Percentiles rank a stretch among this genome's conserved stretches.
These are phyloP conservation scores for Thermomyces lanuginosus DNA, from an alignment of 2,329 filamentous ascomycete species.

Conservation along the genomic window DNA sequence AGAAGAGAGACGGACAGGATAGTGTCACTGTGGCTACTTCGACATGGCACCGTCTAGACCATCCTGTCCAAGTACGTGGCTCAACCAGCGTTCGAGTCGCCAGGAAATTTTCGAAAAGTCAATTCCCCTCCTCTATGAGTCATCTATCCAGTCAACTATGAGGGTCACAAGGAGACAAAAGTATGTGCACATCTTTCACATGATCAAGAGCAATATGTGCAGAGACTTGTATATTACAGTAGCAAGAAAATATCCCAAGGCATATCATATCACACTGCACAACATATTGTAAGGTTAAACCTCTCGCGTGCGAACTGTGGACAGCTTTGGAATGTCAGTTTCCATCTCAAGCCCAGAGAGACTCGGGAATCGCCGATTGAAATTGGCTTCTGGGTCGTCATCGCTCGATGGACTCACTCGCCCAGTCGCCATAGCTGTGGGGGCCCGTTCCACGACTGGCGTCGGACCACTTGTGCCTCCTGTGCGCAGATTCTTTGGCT, in stretches of 20 bases:
- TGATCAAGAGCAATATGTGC: background rate
- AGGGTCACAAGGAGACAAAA: too few relatives aligned
- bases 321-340: conserved; percentile 26
- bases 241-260: conserved; percentile 1
- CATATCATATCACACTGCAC: conserved; percentile 6
- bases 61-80: too few relatives aligned
- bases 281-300: conserved; percentile 15
- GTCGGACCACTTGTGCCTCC: conserved; percentile 16
- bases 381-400: conserved; percentile 51
- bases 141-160: too few relatives aligned
- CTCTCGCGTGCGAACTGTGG: conserved; percentile 26
- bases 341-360: conserved; percentile 72
- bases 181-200: conserved; percentile 2
- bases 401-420: conserved; percentile 28
- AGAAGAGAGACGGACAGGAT: too few relatives aligned
- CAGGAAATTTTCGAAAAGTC: too few relatives aligned
- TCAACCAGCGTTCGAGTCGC: too few relatives aligned
- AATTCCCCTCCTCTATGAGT: too few relatives aligned
- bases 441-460: conserved; percentile 12
- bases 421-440: conserved; percentile 12
- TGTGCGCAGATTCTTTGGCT: conserved; percentile 42
- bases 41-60: too few relatives aligned
- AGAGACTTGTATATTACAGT: conserved; percentile 1
- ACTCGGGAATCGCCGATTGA: conserved; percentile 75
- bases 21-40: too few relatives aligned